Evolutionary conservation across 768 basidiomycete genomes (phyloP).

Genomic region (Panaeolus papilionaceus): DNA sequence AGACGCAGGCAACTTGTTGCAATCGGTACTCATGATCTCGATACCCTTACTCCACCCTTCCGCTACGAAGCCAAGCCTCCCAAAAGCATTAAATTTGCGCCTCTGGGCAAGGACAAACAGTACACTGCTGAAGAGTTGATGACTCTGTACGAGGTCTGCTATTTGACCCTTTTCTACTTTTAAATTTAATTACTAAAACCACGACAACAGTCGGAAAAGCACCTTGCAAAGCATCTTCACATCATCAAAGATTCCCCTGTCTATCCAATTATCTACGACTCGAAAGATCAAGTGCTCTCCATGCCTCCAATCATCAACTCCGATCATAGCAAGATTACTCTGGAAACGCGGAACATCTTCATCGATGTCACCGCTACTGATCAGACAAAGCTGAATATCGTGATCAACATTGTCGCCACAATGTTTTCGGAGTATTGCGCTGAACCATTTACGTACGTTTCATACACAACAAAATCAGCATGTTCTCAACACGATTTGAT

Average conservation of each 20-base stretch:
- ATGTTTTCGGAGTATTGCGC: conserved; percentile 99
- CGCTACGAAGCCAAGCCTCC: conserved; percentile 84
- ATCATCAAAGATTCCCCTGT: conserved; percentile 96
- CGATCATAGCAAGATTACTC: conserved; percentile 94
- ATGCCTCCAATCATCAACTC: conserved; percentile 99
- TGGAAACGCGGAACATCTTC: conserved; percentile 93
- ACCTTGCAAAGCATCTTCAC: conserved; percentile 85
- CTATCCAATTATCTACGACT: conserved; percentile 97
- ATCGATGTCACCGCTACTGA: conserved; percentile 98
- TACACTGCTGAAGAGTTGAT: conserved; percentile 93
- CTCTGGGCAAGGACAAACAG: conserved; percentile 77
- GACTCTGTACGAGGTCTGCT: conserved; percentile 86
- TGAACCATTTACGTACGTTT: conserved; percentile 86
- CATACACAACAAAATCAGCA: neutral
- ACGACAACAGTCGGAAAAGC: conserved; percentile 79
- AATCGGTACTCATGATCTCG: conserved; percentile 97
- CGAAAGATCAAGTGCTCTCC: conserved; percentile 84
- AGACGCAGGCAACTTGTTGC: conserved; percentile 89
- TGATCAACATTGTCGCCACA: conserved; percentile 92
- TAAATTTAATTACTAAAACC: neutral
- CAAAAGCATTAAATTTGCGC: conserved; percentile 89
- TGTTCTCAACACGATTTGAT: conserved; percentile 9
- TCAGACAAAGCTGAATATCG: conserved; percentile 94
- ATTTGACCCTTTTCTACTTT: neutral
- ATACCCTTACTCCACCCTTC: conserved; percentile 88